phyloP scores from a whole-genome alignment of 2,329 filamentous ascomycete genomes.

The Geosmithia flava region DNA sequence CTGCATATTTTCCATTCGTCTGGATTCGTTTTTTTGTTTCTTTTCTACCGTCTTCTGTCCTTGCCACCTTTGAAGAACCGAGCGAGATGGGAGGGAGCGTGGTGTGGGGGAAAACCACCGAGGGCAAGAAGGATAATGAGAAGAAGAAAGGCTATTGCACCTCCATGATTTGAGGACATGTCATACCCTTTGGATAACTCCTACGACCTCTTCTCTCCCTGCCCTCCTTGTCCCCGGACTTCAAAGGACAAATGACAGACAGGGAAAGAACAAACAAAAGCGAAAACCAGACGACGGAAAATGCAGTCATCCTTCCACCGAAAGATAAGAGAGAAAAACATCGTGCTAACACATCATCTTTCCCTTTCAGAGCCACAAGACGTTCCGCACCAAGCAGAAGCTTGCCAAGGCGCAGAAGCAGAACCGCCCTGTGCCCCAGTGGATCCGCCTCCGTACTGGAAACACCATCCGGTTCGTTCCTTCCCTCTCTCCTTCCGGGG shows the following conservation, averaged over 20 bases:
- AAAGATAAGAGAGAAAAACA: background rate
- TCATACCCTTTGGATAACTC: too few species aligned
- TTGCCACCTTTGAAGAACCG: background rate
- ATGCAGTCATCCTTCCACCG: too few species aligned
- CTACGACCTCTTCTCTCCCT: too few species aligned
- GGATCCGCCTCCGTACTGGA: slow-evolving; percentile 95
- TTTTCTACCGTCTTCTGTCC: background rate
- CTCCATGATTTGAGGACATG: too few species aligned
- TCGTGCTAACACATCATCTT: slow-evolving; percentile 4
- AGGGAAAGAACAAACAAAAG: too few species aligned
- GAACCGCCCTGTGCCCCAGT: slow-evolving; percentile 99
- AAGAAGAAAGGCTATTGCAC: too few species aligned
- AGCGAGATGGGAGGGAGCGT: too few species aligned
- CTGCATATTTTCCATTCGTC: background rate
- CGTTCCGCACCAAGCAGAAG: slow-evolving; percentile 99
- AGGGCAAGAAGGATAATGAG: too few species aligned
- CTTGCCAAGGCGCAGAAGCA: slow-evolving; percentile 99
- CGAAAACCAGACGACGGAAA: too few species aligned
- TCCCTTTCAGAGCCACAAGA: slow-evolving; percentile 80
- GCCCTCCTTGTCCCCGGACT: too few species aligned
- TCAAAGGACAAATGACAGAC: too few species aligned
- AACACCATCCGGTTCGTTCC: slow-evolving; percentile 94
- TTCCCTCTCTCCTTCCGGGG: background rate
- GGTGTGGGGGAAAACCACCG: too few species aligned
- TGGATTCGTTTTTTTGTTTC: background rate